phyloP scores from a whole-genome alignment of 192 early-diverging fungal genomes.

The Radiomyces spectabilis region DNA sequence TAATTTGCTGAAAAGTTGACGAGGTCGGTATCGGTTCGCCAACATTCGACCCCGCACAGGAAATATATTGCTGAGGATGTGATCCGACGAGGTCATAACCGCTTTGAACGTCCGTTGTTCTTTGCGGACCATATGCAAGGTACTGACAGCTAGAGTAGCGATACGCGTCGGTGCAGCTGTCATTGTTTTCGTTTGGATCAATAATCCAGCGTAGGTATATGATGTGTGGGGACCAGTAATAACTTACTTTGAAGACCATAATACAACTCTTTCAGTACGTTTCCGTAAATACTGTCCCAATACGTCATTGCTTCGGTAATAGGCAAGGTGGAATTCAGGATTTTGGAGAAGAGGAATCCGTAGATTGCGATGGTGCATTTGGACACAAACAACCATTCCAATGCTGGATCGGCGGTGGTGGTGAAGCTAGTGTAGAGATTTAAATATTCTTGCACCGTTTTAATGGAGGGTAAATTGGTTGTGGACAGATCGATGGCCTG shows the following conservation, averaged over 20 bases:
- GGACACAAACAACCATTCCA: constrained; percentile 42
- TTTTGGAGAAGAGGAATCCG: constrained; percentile 42
- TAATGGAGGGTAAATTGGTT: not conserved
- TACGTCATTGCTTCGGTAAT: constrained; percentile 55
- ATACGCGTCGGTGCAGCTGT: no score
- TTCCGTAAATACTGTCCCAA: constrained; percentile 52
- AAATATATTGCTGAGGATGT: not conserved
- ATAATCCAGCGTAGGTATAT: no score
- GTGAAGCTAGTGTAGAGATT: not conserved
- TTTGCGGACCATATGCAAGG: no score
- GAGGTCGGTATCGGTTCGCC: constrained; percentile 11
- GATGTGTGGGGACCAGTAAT: no score
- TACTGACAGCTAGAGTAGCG: no score
- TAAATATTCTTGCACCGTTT: not conserved
- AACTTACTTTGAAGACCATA: constrained; percentile 44
- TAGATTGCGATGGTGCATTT: constrained; percentile 50
- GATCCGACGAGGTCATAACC: not conserved
- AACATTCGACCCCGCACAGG: not conserved
- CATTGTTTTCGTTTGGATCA: no score
- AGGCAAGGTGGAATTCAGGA: constrained; percentile 54
- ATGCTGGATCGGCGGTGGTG: not conserved
- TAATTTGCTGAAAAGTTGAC: constrained; percentile 15
- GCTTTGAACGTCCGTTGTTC: no score
- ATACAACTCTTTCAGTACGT: constrained; percentile 24
- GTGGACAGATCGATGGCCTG: not conserved